A percentile compares a stretch with the other conserved stretches of the same genome.
phyloP scores from a whole-genome alignment of 2,329 filamentous ascomycete species.

The Calonectria fujianensis region DNA sequence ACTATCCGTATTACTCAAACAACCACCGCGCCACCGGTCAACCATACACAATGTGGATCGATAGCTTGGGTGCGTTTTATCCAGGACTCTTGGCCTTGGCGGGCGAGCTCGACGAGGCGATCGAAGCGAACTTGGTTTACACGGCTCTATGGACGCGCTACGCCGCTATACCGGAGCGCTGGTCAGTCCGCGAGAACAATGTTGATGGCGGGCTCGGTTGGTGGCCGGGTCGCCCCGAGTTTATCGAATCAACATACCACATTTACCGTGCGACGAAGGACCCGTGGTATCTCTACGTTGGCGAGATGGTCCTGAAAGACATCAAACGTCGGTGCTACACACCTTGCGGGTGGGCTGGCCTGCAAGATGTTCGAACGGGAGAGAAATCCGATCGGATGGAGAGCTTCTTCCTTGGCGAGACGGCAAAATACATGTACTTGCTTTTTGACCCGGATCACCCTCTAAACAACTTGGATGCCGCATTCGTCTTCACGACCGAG shows the following conservation, averaged over 20 bases:
- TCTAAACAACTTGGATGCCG: conserved; percentile 88
- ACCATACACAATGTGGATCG: conserved; percentile 93
- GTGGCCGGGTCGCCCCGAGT: conserved; percentile 97
- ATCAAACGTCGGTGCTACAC: conserved; percentile 93
- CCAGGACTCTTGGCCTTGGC: conserved; percentile 90
- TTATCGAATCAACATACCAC: conserved; percentile 97
- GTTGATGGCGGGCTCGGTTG: conserved; percentile 92
- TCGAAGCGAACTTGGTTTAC: conserved; percentile 91
- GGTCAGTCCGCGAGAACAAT: conserved; percentile 88
- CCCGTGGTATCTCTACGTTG: conserved; percentile 96
- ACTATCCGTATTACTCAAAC: conserved; percentile 95
- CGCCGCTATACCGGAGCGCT: conserved; percentile 93
- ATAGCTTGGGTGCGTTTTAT: conserved; percentile 96
- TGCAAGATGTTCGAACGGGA: conserved; percentile 87
- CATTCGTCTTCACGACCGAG: conserved; percentile 96
- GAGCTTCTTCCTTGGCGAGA: conserved; percentile 98
- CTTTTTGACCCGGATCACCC: conserved; percentile 92
- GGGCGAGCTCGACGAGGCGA: conserved; percentile 92
- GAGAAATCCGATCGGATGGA: conserved; percentile 97
- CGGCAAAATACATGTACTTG: conserved; percentile 95
- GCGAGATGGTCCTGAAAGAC: conserved; percentile 94
- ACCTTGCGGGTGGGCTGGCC: conserved; percentile 92
- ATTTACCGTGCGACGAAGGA: conserved; percentile 95
- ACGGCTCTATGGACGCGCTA: conserved; percentile 97
- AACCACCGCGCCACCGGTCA: conserved; percentile 92